Percentiles rank a stretch among this genome's conserved stretches.
Evolutionary conservation across 179 eudicot species (phyloP).

Genomic region (Drosera spatulata): DNA sequence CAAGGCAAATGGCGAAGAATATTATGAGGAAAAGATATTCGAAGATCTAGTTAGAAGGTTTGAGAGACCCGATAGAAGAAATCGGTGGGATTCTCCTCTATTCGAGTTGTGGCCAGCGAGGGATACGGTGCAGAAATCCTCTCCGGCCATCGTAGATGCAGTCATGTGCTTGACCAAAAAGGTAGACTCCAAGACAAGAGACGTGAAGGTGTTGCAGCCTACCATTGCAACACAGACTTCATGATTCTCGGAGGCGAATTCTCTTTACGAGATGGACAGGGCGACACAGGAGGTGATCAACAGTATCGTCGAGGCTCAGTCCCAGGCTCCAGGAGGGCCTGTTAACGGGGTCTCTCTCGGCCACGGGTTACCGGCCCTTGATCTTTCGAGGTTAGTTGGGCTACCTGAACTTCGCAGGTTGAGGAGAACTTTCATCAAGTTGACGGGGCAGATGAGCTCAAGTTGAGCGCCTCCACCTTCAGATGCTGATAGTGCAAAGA

Average conservation of each 20-base stretch:
- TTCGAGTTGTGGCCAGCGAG: constrained; percentile 68
- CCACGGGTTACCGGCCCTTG: constrained; percentile 48
- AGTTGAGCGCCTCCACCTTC: constrained; percentile 88
- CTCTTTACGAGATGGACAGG: constrained; percentile 80
- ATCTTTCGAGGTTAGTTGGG: constrained; percentile 50
- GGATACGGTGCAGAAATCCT: constrained; percentile 44
- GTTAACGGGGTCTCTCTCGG: constrained; percentile 50
- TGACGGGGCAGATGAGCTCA: constrained; percentile 87
- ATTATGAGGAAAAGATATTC: constrained; percentile 55
- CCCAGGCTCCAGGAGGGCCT: constrained; percentile 64
- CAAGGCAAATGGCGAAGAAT: constrained; percentile 36
- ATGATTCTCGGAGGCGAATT: constrained; percentile 50
- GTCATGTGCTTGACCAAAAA: constrained; percentile 62
- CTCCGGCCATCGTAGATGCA: constrained; percentile 50
- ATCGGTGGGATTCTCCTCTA: constrained; percentile 90
- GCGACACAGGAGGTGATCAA: constrained; percentile 79
- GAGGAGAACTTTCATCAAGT: constrained; percentile 68
- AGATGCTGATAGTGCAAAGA: constrained; percentile 86
- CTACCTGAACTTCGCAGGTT: constrained; percentile 82
- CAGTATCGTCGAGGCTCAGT: constrained; percentile 73
- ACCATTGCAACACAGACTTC: constrained; percentile 86
- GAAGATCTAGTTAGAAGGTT: constrained; percentile 84
- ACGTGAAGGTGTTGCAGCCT: constrained; percentile 71
- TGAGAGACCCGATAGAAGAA: constrained; percentile 77
- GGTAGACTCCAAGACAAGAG: constrained; percentile 71